phyloP scores from a whole-genome alignment of 1,139 yeast genomes.

The Suhomyces panamericanus region DNA sequence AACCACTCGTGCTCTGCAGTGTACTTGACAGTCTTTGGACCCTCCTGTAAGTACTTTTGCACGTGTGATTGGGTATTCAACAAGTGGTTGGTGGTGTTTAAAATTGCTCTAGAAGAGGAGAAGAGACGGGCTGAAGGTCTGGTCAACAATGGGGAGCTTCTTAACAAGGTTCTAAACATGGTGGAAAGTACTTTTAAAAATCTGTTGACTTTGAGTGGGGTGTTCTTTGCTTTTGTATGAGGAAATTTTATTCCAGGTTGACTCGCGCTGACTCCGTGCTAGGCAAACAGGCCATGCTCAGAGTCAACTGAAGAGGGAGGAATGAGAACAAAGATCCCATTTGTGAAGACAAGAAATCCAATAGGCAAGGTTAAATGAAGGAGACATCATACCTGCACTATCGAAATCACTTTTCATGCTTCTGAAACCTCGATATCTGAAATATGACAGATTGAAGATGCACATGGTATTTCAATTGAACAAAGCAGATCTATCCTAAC shows the following conservation, averaged over 20 bases:
- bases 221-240: slow-evolving; percentile 4
- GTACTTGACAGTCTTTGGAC: slow-evolving; percentile 61
- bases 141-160: slow-evolving; percentile 9
- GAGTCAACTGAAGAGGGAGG: background rate
- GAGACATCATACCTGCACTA: no score
- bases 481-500: no score
- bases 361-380: no score
- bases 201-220: background rate
- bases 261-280: slow-evolving; percentile 9
- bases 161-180: slow-evolving; percentile 14
- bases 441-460: no score
- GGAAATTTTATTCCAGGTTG: slow-evolving; percentile 7
- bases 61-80: slow-evolving; percentile 55
- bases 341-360: no score
- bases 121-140: slow-evolving; percentile 15
- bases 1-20: slow-evolving; percentile 97
- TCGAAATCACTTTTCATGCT: no score
- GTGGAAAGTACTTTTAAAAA: background rate
- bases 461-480: no score
- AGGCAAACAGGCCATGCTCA: background rate
- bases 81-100: slow-evolving; percentile 45
- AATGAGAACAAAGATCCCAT: no score
- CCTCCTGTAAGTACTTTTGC: slow-evolving; percentile 47
- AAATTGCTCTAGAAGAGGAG: slow-evolving; percentile 19
- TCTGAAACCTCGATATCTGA: no score